Percentiles rank a stretch among this genome's conserved stretches.
Conservation (phyloP, 2,329 filamentous ascomycete genomes). For the Blumeria hordei region DNA sequence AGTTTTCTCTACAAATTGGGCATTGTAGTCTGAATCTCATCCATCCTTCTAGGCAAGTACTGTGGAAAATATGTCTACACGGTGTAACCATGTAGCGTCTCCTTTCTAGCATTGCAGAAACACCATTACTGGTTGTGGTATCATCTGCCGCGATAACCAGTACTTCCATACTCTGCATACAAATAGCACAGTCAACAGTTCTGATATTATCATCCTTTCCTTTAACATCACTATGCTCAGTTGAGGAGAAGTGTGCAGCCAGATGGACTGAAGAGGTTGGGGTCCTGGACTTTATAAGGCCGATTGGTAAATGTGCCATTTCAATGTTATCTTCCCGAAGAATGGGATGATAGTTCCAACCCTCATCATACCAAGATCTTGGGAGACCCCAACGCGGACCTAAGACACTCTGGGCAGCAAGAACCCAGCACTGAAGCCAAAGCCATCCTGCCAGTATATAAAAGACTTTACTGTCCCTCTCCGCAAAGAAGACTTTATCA, state of each 20-base stretch:
- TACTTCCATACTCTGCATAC: conserved; percentile 75
- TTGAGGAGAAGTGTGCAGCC: too few relatives aligned
- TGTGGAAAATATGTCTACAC: conserved; percentile 90
- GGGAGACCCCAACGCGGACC: conserved; percentile 74
- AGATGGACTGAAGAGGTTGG: neutral
- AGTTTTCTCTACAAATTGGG: conserved; percentile 74
- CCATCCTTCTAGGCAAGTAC: conserved; percentile 77
- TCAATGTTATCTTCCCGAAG: conserved; percentile 63
- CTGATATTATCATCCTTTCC: conserved; percentile 21
- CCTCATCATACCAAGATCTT: conserved; percentile 40
- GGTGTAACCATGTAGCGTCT: conserved; percentile 92
- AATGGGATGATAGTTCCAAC: conserved; percentile 88
- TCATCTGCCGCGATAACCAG: conserved; percentile 44
- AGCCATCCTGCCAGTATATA: conserved; percentile 48
- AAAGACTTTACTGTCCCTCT: conserved; percentile 41
- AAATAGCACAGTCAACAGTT: conserved; percentile 81
- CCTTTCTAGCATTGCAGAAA: conserved; percentile 49
- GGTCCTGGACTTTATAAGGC: conserved; percentile 20
- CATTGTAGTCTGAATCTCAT: conserved; percentile 85
- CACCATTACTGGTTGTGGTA: conserved; percentile 21
- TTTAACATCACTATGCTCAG: conserved; percentile 15
- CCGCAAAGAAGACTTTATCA: conserved; percentile 61
- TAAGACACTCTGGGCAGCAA: conserved; percentile 64
- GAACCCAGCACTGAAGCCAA: conserved; percentile 59
- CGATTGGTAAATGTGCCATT: conserved; percentile 58